Conservation (phyloP, 1,284 basidiomycete genomes). For the Veloporphyrellus conicus region DNA sequence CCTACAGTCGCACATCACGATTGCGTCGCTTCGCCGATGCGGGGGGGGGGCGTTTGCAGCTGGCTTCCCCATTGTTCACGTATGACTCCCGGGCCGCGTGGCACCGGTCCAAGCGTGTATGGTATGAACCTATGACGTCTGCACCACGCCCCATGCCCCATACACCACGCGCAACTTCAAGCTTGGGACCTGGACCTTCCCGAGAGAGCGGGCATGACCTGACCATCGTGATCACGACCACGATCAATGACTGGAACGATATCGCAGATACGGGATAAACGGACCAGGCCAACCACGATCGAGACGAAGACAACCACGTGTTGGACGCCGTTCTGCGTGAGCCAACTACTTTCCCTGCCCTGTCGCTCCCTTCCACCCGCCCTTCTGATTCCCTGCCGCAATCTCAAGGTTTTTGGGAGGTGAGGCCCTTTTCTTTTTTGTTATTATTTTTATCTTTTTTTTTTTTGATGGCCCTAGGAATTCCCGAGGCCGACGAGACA, state of each 20-base stretch:
- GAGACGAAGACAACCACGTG: constrained; percentile 13
- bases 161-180: no score
- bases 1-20: neutral
- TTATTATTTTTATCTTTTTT: neutral
- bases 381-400: neutral
- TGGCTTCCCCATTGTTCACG: constrained; percentile 16
- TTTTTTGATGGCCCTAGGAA: constrained; percentile 15
- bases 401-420: neutral
- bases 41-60: neutral
- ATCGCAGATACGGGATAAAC: constrained; percentile 6
- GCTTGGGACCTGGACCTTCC: no score
- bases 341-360: neutral
- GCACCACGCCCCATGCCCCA: neutral
- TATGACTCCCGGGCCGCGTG: constrained; percentile 8
- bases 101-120: neutral
- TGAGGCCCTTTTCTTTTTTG: neutral
- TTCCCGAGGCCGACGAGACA: constrained; percentile 10
- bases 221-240: neutral
- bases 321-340: neutral
- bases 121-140: constrained; percentile 3
- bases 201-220: no score
- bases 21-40: constrained; percentile 3
- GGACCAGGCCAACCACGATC: neutral
- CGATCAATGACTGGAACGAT: neutral
- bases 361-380: neutral